Percentiles rank a stretch among this genome's conserved stretches.
Evolutionary conservation across 352 stramenopile species (phyloP).

Genomic region (Pythium biforme): DNA sequence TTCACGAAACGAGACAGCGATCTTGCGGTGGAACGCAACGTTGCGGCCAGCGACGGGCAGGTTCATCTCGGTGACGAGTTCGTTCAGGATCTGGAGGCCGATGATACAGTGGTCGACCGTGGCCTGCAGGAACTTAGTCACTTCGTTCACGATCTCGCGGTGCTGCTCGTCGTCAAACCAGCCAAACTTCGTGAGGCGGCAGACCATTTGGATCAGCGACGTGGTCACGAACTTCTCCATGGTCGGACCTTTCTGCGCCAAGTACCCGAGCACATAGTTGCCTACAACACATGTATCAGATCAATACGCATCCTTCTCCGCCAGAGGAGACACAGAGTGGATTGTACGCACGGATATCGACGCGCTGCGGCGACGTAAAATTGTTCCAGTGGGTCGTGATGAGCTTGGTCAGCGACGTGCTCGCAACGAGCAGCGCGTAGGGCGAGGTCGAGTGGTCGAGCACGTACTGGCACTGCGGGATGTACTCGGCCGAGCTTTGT

Average conservation of each 20-base stretch:
- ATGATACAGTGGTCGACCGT: slow-evolving; percentile 98
- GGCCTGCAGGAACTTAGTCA: slow-evolving; percentile 97
- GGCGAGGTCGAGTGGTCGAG: slow-evolving; percentile 95
- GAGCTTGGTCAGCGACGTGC: slow-evolving; percentile 95
- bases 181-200: slow-evolving; percentile 98
- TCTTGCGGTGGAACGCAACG: slow-evolving; percentile 97
- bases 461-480: slow-evolving; percentile 98
- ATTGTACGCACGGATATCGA: slow-evolving; percentile 89
- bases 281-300: slow-evolving; percentile 34
- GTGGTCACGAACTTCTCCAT: slow-evolving; percentile 95
- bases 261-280: slow-evolving; percentile 97
- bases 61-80: slow-evolving; percentile 98
- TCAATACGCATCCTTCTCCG: neutral
- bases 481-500: slow-evolving; percentile 94
- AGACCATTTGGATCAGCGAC: slow-evolving; percentile 96
- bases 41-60: slow-evolving; percentile 92
- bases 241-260: slow-evolving; percentile 94
- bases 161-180: slow-evolving; percentile 98
- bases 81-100: slow-evolving; percentile 97
- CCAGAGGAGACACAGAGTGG: neutral
- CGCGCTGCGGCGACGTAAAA: slow-evolving; percentile 77
- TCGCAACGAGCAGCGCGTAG: slow-evolving; percentile 96
- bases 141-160: slow-evolving; percentile 96
- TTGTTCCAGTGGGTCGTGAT: slow-evolving; percentile 97
- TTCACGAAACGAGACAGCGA: slow-evolving; percentile 97